Evolutionary conservation across 2,329 filamentous ascomycete genomes (phyloP).

Genomic region (Aquanectria penicillioides): DNA sequence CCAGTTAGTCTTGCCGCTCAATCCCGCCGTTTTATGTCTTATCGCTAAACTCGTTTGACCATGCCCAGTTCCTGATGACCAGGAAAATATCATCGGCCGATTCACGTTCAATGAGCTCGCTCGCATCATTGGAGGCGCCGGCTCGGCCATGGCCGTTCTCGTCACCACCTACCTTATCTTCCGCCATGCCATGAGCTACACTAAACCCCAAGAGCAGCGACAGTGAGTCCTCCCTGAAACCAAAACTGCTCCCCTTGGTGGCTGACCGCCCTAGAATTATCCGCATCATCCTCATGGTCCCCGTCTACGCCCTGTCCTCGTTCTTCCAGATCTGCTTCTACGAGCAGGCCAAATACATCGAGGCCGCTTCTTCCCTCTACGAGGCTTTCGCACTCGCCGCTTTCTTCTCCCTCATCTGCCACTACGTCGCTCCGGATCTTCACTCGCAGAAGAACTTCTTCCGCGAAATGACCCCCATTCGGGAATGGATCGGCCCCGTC

Average conservation of each 20-base stretch:
- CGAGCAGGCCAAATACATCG: conserved; percentile 81
- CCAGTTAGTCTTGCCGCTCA: background rate
- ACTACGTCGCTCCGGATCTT: conserved; percentile 80
- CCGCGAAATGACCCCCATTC: conserved; percentile 69
- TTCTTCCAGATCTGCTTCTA: conserved; percentile 81
- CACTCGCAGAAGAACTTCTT: conserved; percentile 88
- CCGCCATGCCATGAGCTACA: conserved; percentile 69
- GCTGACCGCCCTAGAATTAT: conserved; percentile 69
- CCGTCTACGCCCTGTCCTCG: conserved; percentile 79
- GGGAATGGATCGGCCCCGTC: conserved; percentile 80
- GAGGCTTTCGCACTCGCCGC: conserved; percentile 89
- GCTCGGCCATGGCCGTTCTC: conserved; percentile 60
- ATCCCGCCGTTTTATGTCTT: background rate
- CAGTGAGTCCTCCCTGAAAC: conserved; percentile 53
- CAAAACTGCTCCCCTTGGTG: background rate
- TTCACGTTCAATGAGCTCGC: conserved; percentile 66
- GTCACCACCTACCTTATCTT: conserved; percentile 66
- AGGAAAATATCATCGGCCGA: conserved; percentile 51
- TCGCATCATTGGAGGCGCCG: conserved; percentile 59
- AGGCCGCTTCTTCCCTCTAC: conserved; percentile 84
- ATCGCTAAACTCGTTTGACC: background rate
- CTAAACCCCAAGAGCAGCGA: conserved; percentile 67
- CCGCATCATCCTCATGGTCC: conserved; percentile 88
- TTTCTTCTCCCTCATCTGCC: conserved; percentile 85
- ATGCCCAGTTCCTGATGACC: conserved; percentile 17